phyloP scores from a whole-genome alignment of 2,329 filamentous ascomycete genomes.

The Cadophora gregata region DNA sequence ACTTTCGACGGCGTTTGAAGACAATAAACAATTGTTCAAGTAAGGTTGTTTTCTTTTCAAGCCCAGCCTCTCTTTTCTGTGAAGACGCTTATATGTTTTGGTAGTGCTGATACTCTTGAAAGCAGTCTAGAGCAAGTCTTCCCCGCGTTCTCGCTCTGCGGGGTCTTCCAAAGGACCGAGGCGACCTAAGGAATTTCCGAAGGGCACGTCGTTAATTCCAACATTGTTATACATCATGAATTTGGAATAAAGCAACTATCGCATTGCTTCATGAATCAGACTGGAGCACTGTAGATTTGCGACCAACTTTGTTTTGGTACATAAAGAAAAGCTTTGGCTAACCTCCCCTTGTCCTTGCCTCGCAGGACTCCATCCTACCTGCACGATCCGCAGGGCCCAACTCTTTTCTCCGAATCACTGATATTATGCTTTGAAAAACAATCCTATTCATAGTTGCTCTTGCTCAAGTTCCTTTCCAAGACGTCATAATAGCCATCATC shows the following conservation, averaged over 20 bases:
- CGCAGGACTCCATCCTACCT: neutral
- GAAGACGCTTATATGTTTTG: neutral
- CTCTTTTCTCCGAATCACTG: neutral
- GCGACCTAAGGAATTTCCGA: neutral
- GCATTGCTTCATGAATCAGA: too few species aligned
- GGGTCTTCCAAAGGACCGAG: neutral
- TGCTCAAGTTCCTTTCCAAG: neutral
- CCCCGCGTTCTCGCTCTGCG: constrained; percentile 5
- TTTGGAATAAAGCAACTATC: too few species aligned
- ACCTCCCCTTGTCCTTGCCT: neutral
- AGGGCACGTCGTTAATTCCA: too few species aligned
- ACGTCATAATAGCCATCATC: neutral
- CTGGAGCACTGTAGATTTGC: too few species aligned
- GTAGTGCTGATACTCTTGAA: neutral
- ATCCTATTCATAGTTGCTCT: neutral
- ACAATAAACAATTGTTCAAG: neutral
- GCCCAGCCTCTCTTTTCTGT: neutral
- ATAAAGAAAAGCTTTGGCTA: neutral
- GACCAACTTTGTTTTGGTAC: too few species aligned
- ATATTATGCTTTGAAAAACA: neutral
- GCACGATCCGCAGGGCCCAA: neutral
- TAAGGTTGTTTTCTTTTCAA: neutral
- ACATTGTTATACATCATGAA: too few species aligned
- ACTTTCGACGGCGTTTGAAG: too few species aligned
- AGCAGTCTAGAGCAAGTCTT: neutral